Conservation (phyloP, 139 green algal species). For the Chlorella sp. region DNA sequence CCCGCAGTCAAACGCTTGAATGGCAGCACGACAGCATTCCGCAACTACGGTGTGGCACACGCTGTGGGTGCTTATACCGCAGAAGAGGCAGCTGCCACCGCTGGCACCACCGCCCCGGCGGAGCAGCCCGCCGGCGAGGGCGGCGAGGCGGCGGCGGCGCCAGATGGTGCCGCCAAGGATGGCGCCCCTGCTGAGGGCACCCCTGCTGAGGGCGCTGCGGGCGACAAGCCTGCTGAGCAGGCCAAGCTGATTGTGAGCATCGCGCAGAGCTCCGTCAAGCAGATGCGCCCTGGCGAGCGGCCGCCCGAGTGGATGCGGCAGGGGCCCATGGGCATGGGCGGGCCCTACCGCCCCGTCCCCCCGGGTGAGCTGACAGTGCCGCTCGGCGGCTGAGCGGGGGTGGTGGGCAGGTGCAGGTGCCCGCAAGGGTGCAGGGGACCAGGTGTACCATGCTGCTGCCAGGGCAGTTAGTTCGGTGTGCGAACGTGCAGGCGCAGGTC, state of each 20-base stretch:
- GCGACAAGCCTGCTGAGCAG: neutral
- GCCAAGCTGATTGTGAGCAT: neutral
- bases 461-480: no score
- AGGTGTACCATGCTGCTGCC: no score
- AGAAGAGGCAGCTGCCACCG: neutral
- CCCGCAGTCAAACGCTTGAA: neutral
- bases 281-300: neutral
- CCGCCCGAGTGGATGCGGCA: slow-evolving; percentile 8
- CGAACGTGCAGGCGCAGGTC: no score
- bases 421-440: no score
- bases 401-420: no score
- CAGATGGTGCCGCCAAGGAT: neutral
- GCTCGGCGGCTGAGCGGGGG: no score
- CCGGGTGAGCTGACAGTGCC: no score
- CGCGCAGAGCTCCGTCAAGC: neutral
- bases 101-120: neutral
- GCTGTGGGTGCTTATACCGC: no score
- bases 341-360: no score
- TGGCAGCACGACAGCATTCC: neutral
- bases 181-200: neutral
- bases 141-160: neutral
- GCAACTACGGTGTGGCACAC: no score
- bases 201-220: neutral
- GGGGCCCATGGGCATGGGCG: neutral
- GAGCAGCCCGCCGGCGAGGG: neutral